Conservation (phyloP, 2,329 filamentous ascomycete genomes). For the Talaromyces sp. region DNA sequence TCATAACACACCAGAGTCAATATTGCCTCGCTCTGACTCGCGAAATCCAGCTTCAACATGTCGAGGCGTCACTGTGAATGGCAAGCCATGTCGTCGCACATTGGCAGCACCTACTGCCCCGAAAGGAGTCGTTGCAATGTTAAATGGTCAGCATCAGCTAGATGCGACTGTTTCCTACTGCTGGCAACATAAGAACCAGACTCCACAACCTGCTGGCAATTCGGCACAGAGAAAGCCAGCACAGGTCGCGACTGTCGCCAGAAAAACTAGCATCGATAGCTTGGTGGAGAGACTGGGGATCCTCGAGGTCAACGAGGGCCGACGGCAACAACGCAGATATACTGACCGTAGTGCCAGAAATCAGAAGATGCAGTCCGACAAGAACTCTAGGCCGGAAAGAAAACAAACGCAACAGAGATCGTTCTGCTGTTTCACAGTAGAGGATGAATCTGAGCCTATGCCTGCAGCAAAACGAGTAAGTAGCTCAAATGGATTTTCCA, state of each 20-base stretch:
- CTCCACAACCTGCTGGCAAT: constrained; percentile 38
- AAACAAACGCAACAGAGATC: constrained; percentile 17
- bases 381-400: background rate
- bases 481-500: constrained; percentile 16
- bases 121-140: constrained; percentile 6
- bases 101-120: constrained; percentile 49
- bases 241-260: constrained; percentile 55
- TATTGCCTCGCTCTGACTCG: constrained; percentile 75
- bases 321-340: constrained; percentile 18
- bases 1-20: constrained; percentile 73
- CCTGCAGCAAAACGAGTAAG: constrained; percentile 25
- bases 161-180: constrained; percentile 61
- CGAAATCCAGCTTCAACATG: constrained; percentile 81
- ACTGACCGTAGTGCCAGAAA: constrained; percentile 18
- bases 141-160: constrained; percentile 18
- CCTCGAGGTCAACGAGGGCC: constrained; percentile 55
- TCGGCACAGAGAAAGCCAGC: background rate
- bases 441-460: constrained; percentile 28
- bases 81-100: constrained; percentile 76
- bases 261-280: constrained; percentile 79
- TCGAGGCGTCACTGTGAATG: constrained; percentile 76
- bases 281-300: constrained; percentile 75
- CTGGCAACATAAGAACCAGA: constrained; percentile 94
- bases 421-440: constrained; percentile 36
- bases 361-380: background rate